These are phyloP conservation scores for Dothistroma pini DNA, from an alignment of 2,329 filamentous ascomycete species.

Conservation along the genomic window DNA sequence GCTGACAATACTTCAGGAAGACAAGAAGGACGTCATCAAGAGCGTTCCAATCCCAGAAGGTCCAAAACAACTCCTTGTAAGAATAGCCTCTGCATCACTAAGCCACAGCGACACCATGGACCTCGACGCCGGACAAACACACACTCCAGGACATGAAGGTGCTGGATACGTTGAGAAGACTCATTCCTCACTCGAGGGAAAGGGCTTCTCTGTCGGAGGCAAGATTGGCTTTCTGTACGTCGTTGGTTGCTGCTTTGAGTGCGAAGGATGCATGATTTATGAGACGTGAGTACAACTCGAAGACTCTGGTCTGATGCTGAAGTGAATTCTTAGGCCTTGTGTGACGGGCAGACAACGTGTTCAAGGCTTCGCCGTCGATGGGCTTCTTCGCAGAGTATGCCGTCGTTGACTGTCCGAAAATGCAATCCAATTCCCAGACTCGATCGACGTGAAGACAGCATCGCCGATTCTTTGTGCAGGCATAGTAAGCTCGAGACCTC, in stretches of 20 bases:
- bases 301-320: not conserved
- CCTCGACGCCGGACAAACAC: slow-evolving; percentile 11
- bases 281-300: slow-evolving; percentile 3
- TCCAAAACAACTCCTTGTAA: slow-evolving; percentile 18
- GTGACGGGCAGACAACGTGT: slow-evolving; percentile 18
- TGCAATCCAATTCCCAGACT: slow-evolving; percentile 16
- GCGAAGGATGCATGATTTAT: slow-evolving; percentile 21
- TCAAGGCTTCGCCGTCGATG: slow-evolving; percentile 20
- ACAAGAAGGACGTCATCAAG: slow-evolving; percentile 14
- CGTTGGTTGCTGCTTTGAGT: slow-evolving; percentile 20
- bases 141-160: slow-evolving; percentile 19
- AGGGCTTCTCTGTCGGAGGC: slow-evolving; percentile 16
- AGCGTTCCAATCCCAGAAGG: slow-evolving; percentile 16
- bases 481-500: slow-evolving; percentile 6
- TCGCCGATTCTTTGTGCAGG: slow-evolving; percentile 21
- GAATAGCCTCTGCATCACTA: slow-evolving; percentile 17
- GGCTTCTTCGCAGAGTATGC: slow-evolving; percentile 23
- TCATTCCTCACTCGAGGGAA: slow-evolving; percentile 13
- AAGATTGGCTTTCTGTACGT: slow-evolving; percentile 20
- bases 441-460: slow-evolving; percentile 17
- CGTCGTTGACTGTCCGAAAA: slow-evolving; percentile 18
- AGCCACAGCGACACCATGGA: slow-evolving; percentile 21
- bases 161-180: slow-evolving; percentile 22
- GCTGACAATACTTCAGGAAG: slow-evolving; percentile 1
- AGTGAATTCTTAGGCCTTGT: slow-evolving; percentile 4